phyloP scores from a whole-genome alignment of 495 filamentous ascomycete genomes.

The Aspergillus kassunensis region DNA sequence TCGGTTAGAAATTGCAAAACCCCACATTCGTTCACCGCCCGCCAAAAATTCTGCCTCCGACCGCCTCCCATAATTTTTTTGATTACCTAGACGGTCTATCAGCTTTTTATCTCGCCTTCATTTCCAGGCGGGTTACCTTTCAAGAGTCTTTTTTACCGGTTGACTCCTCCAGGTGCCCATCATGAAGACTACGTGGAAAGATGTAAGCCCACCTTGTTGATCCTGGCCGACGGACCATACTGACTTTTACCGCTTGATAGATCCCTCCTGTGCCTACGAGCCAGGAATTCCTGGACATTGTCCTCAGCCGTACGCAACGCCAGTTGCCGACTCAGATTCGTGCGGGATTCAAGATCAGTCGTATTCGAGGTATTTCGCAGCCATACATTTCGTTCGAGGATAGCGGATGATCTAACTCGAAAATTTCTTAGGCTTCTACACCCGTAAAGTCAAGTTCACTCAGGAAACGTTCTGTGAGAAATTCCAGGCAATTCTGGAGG shows the following conservation, averaged over 20 bases:
- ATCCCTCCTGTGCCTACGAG: constrained; percentile 89
- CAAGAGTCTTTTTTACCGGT: constrained; percentile 21
- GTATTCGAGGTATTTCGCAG: constrained; percentile 67
- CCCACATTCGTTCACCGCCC: constrained; percentile 34
- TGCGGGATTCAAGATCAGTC: constrained; percentile 91
- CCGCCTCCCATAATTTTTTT: constrained; percentile 29
- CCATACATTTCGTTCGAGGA: background rate
- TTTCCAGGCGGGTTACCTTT: constrained; percentile 10
- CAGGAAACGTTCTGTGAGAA: constrained; percentile 96
- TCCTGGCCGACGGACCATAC: constrained; percentile 10
- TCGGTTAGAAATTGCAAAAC: constrained; percentile 17
- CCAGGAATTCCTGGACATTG: constrained; percentile 96
- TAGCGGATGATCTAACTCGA: constrained; percentile 20
- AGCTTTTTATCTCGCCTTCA: constrained; percentile 11
- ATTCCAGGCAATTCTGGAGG: constrained; percentile 80
- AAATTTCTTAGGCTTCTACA: constrained; percentile 71
- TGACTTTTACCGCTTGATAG: constrained; percentile 38
- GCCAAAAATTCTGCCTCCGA: constrained; percentile 33
- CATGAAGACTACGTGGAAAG: constrained; percentile 74
- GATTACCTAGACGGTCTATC: constrained; percentile 5
- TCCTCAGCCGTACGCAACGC: constrained; percentile 90
- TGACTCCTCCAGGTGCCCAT: constrained; percentile 33
- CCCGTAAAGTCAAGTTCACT: constrained; percentile 98
- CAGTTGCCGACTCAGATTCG: constrained; percentile 94
- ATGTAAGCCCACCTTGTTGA: constrained; percentile 29